These are phyloP conservation scores for Melanopsichium pennsylvanicum DNA, from an alignment of 1,284 basidiomycete species.

Conservation along the genomic window DNA sequence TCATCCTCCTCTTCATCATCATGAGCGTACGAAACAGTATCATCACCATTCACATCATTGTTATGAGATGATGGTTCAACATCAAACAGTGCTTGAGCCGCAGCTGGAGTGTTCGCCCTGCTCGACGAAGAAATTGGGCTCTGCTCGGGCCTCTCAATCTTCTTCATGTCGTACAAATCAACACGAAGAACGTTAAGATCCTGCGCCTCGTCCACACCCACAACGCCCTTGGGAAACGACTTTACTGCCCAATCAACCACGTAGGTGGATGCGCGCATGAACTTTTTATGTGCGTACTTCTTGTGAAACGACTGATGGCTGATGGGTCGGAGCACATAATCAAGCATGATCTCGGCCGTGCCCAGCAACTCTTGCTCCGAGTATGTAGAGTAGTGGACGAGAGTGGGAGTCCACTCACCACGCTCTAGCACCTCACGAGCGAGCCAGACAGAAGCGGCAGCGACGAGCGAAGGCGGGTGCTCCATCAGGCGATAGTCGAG, in stretches of 20 bases:
- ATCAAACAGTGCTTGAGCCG: constrained; percentile 17
- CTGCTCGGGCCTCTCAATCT: constrained; percentile 45
- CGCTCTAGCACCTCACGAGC: constrained; percentile 82
- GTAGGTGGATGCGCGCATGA: constrained; percentile 63
- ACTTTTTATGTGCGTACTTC: constrained; percentile 65
- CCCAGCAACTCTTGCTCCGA: constrained; percentile 83
- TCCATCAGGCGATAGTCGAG: constrained; percentile 86
- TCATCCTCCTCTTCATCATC: constrained; percentile 17
- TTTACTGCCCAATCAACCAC: constrained; percentile 61
- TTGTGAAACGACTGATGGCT: constrained; percentile 61
- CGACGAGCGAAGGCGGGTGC: constrained; percentile 82
- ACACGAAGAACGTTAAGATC: constrained; percentile 52
- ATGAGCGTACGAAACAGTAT: constrained; percentile 17
- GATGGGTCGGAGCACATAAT: constrained; percentile 71
- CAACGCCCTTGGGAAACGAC: constrained; percentile 56
- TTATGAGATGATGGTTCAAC: constrained; percentile 25
- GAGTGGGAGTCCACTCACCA: constrained; percentile 83
- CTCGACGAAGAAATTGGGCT: constrained; percentile 26
- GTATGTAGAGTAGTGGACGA: constrained; percentile 89
- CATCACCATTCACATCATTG: constrained; percentile 13
- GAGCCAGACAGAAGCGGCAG: constrained; percentile 91
- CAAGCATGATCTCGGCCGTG: constrained; percentile 90
- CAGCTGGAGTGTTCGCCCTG: constrained; percentile 29
- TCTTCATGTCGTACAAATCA: constrained; percentile 50
- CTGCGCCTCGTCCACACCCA: constrained; percentile 41